Evolutionary conservation across 805 yeast species (phyloP), one percentile per base, ranked within the genome.

Genomic region (Candida boidinii): DNA sequence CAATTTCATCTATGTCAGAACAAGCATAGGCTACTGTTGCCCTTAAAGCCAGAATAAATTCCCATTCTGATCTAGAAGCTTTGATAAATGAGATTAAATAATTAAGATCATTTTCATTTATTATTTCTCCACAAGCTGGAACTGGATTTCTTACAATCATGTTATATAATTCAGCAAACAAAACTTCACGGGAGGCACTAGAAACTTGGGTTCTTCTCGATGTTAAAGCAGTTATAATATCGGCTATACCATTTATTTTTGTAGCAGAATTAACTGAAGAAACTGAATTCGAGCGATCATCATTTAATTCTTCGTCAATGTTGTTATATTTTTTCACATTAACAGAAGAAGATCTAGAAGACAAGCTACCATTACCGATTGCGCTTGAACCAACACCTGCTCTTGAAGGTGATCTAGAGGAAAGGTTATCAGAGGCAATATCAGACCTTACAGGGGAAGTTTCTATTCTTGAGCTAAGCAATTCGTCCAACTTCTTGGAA

Each of bases 1-100:
- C 66, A 37, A 68, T 67, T 34, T 70, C 76, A 33, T 72, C 77
- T 9, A 68, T 55, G 41, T 70, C 70, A 31, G 72, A 62, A n/a
- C 61, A 60, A 15, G 64, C 51, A 35, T 70, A 57, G 1, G 69
- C 67, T 20, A 62, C 52, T 12, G 59, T 37, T 10, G 68, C 58
- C 36, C 72, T 61, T 27, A 71, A 50, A 19, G 64, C 52, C 24
- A 64, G 45, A 15, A 44, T 34, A 31, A 62, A 63, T 41, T 70
- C 76, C 23, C 54, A 32, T 7, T 39, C 31, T 6, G 49, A 35
- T 7, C 54, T 39, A 2, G 52, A 30, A 2, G 35, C 19, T 34
- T 39, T 43, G 24, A 68, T 51, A n/a, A 56, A 48, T 15, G 54
- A 53, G 28, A 61, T 49, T 44, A 68, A 51, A 24, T 48, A 53